Conservation (phyloP, 495 filamentous ascomycete species). For the Aspergillus leporis region DNA sequence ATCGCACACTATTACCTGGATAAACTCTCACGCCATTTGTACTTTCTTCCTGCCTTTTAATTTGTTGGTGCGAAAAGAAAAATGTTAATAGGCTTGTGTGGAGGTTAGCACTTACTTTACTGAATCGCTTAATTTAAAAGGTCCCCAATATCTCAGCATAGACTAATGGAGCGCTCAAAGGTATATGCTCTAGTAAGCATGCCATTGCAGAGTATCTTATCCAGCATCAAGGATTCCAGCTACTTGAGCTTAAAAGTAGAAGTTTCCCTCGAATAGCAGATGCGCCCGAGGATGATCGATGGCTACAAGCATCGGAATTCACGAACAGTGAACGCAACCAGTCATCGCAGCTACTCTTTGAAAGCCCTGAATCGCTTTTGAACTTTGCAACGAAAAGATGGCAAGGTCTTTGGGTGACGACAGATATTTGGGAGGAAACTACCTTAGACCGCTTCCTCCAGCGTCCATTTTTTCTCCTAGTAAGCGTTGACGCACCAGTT, state of each 20-base stretch:
- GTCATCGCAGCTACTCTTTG: slow-evolving; percentile 48
- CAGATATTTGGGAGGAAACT: slow-evolving; percentile 67
- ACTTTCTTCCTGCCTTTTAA: too few relatives aligned
- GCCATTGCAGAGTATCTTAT: slow-evolving; percentile 83
- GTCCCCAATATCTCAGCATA: slow-evolving; percentile 3
- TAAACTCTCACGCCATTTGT: too few relatives aligned
- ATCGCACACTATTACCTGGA: too few relatives aligned
- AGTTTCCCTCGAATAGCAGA: slow-evolving; percentile 20
- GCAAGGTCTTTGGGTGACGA: slow-evolving; percentile 80
- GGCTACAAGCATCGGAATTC: slow-evolving; percentile 31
- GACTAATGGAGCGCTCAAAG: slow-evolving; percentile 44
- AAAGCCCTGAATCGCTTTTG: slow-evolving; percentile 61
- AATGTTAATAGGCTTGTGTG: slow-evolving; percentile 94
- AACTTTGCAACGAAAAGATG: slow-evolving; percentile 85
- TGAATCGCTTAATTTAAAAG: slow-evolving; percentile 2
- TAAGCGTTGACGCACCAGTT: slow-evolving; percentile 89
- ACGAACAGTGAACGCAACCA: slow-evolving; percentile 21
- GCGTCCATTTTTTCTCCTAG: slow-evolving; percentile 88
- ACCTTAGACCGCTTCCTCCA: slow-evolving; percentile 70
- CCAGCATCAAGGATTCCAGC: slow-evolving; percentile 70
- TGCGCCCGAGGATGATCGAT: slow-evolving; percentile 32
- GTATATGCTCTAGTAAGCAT: slow-evolving; percentile 86
- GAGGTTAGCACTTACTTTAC: slow-evolving; percentile 57
- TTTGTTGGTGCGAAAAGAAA: slow-evolving; percentile 13
- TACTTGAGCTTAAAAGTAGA: slow-evolving; percentile 34